Base-by-base conservation (phyloP, 345 rosid genomes). In the Eucalyptus sp. region DNA sequence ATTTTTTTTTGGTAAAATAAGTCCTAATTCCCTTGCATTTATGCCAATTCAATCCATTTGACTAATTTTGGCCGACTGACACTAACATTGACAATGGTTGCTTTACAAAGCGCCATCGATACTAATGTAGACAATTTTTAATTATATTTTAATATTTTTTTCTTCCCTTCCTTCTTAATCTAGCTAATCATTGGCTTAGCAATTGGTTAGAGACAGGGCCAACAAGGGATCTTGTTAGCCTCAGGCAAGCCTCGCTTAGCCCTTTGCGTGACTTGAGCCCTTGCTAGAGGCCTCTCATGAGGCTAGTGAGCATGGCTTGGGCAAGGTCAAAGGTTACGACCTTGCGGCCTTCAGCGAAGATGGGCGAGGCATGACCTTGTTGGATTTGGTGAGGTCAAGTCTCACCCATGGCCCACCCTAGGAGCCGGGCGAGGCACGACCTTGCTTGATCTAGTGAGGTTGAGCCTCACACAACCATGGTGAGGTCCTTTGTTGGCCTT, bases 381-480 rank as follows among this genome's bases (percentile, higher is more conserved):
- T 1, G 10, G 2, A 52, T 24, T 4, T 7, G 2, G 24, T 52
- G 58, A 52, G 24, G 58, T 52, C 58, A 52, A 52, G 58, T 52
- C 24, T 52, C 10, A 52, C 13, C 27, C 62, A 56, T 56, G 6
- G 62, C 62, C 62, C 27, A 24, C 27, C 12, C 3, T 22, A 56
- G 62, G 27, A 24, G 62, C 1, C 1, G 0, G 1, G 29, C 3
- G 5, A 56, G 62, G 62, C 62, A 56, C 0, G 1, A 56, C 6
- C 29, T 56, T 0, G 0, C 27, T 24, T 22, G 62, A 56, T 56
- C 62, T 56, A 56, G 29, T 56, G 62, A 24, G 29, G 12, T 24
- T 56, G 29, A 24, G 62, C 29, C 62, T 56, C 62, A 24, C 2
- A 5, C 58, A 52, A 52, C 62, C 62, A 56, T 56, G 29, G 29